Evolutionary conservation across 164 flowering plant species (phyloP).

Genomic region (Magnolia officinalis): DNA sequence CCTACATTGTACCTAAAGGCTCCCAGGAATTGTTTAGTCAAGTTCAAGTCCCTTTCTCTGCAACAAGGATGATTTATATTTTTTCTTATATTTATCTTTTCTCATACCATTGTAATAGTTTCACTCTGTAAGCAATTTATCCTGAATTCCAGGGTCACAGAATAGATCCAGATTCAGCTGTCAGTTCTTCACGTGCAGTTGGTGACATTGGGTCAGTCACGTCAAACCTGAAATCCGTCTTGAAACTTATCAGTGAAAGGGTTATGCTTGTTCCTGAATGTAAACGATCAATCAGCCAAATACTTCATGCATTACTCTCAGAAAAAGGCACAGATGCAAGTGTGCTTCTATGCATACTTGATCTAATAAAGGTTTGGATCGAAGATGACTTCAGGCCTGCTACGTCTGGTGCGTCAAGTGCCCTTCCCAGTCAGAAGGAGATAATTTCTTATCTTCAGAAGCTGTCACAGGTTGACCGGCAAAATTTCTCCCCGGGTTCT

Average conservation of each 20-base stretch:
- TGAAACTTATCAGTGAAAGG: slow-evolving; percentile 81
- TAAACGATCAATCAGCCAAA: slow-evolving; percentile 67
- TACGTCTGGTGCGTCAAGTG: slow-evolving; percentile 39
- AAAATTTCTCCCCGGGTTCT: slow-evolving; percentile 47
- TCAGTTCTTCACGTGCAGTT: slow-evolving; percentile 79
- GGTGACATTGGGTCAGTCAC: slow-evolving; percentile 72
- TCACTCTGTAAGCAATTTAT: background rate
- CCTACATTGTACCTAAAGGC: background rate
- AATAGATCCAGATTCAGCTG: slow-evolving; percentile 82
- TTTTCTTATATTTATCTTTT: too few species aligned
- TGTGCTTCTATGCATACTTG: slow-evolving; percentile 87
- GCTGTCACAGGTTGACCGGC: slow-evolving; percentile 95
- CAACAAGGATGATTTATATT: background rate
- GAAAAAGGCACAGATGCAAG: slow-evolving; percentile 87
- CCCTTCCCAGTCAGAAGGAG: slow-evolving; percentile 70
- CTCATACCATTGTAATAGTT: background rate
- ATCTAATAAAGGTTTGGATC: slow-evolving; percentile 85
- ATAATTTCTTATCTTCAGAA: slow-evolving; percentile 83
- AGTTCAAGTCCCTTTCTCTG: background rate
- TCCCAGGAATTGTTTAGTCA: background rate
- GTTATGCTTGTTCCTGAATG: slow-evolving; percentile 83
- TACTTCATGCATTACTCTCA: slow-evolving; percentile 65
- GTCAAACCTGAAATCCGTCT: slow-evolving; percentile 67
- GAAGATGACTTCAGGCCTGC: slow-evolving; percentile 69
- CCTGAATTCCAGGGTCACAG: slow-evolving; percentile 57